Base-by-base conservation (phyloP, 2,329 filamentous ascomycete species). In the Fusarium sp. region DNA sequence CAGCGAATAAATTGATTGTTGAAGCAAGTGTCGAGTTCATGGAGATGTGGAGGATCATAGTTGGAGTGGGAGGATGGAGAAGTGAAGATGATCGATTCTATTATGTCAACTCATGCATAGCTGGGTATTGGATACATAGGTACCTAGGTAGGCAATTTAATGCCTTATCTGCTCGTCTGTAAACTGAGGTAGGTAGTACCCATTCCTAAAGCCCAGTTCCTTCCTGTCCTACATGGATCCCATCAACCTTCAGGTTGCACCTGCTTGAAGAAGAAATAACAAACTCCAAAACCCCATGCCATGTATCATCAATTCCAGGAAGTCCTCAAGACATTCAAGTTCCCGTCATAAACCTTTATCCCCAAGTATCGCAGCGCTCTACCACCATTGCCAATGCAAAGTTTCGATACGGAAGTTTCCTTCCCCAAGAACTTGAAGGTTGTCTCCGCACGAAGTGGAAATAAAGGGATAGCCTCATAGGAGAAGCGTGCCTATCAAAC, bases 211-310 rank as follows among this genome's bases (percentile, higher is more conserved):
- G n/a, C 15, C 32, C 28, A 35, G 34, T 45, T 15, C 39, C 24
- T 34, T 22, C 24, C 28, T 36, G 42, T 44, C 24, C 28, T 39
- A 28, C 29, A 55, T 42, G 40, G 24, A 54, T 34, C 12, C 12
- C 39, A 24, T 7, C 24, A 8, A 15, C 39, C 19, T 22, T 32
- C 15, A 12, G n/a, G 31, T 34, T 22, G n/a, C n/a, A 32, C 39
- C 28, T 36, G 24, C 24, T 19, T 8, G 26, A 31, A 32, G 39
- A 38, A 15, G 29, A 22, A 45, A n/a, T 7, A 36, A 28, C 10
- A 25, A 52, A 62, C 51, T 47, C 47, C 56, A 39, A 39, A 48
- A 42, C 29, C 38, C 32, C 19, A 31, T 43, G 26, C 12, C 19
- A 55, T 7, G 11, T n/a, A 34, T 34, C 31, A 34, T 6, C 7